phyloP scores from a whole-genome alignment of 176 grass and related monocot species.

The Themeda triandra region DNA sequence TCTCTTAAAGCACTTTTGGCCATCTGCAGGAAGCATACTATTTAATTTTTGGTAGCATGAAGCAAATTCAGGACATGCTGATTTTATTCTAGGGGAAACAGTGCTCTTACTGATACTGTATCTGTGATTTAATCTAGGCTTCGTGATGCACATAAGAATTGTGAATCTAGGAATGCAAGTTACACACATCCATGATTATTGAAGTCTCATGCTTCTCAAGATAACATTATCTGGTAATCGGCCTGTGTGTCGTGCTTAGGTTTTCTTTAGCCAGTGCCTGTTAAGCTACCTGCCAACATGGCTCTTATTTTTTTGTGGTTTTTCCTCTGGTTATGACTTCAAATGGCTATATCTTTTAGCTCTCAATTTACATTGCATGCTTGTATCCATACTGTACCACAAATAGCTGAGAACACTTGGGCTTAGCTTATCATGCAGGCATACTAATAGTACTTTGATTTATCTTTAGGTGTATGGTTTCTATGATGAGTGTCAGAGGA shows the following conservation, averaged over 20 bases:
- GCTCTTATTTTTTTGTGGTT: not conserved
- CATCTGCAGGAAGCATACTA: not conserved
- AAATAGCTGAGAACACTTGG: not conserved
- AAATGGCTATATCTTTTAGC: not conserved
- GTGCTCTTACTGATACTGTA: not conserved
- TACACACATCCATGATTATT: not conserved
- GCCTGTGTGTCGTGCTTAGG: not conserved
- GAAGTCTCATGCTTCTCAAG: not conserved
- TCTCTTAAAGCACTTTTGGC: not conserved
- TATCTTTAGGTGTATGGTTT: conserved; percentile 90
- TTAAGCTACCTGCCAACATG: not conserved
- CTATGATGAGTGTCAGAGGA: conserved; percentile 99
- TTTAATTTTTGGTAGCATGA: not conserved
- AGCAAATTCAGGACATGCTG: not conserved
- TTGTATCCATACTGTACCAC: not conserved
- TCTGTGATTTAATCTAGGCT: not conserved
- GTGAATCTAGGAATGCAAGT: not conserved
- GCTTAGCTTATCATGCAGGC: not conserved
- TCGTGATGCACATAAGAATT: not conserved
- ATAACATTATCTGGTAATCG: not conserved
- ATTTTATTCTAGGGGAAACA: not conserved
- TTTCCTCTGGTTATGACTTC: not conserved
- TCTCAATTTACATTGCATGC: not conserved
- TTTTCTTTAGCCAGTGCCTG: not conserved
- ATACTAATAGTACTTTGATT: conserved; percentile 1